A percentile compares a stretch with the other conserved stretches of the same genome.
Conservation (phyloP, 2,329 filamentous ascomycete species). For the Camillea tinctor region DNA sequence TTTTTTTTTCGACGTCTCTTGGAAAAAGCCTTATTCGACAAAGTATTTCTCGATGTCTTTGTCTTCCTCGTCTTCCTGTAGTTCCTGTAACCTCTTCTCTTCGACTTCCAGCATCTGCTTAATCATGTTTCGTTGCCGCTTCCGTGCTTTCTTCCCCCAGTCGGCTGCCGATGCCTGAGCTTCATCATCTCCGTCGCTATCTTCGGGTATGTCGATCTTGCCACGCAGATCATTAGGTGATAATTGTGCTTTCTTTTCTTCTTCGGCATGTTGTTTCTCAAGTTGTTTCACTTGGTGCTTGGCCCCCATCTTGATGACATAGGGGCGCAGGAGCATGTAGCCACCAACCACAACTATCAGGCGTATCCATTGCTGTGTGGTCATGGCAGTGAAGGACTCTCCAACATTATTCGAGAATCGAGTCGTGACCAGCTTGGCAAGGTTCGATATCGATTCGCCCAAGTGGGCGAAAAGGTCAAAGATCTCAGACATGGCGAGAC, state of each 20-base stretch:
- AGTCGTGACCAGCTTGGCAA: slow-evolving; percentile 28
- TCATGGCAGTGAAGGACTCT: slow-evolving; percentile 50
- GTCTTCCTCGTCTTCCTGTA: slow-evolving; percentile 64
- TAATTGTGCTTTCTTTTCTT: slow-evolving; percentile 49
- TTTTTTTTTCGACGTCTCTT: background rate
- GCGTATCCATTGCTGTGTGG: slow-evolving; percentile 60
- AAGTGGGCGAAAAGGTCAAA: slow-evolving; percentile 30
- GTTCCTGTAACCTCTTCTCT: slow-evolving; percentile 56
- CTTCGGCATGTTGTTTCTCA: slow-evolving; percentile 55
- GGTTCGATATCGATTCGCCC: slow-evolving; percentile 27
- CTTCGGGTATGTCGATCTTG: slow-evolving; percentile 51
- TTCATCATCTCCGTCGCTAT: slow-evolving; percentile 47
- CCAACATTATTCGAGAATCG: slow-evolving; percentile 49
- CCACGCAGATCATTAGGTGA: slow-evolving; percentile 65
- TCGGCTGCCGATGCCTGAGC: slow-evolving; percentile 46
- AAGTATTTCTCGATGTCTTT: slow-evolving; percentile 75
- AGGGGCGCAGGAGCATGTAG: slow-evolving; percentile 73
- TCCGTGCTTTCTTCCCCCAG: slow-evolving; percentile 71
- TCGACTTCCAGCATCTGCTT: slow-evolving; percentile 63
- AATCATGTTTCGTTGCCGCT: slow-evolving; percentile 65
- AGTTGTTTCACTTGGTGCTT: slow-evolving; percentile 63
- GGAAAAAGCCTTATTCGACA: slow-evolving; percentile 26
- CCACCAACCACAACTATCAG: slow-evolving; percentile 69
- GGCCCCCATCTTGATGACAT: slow-evolving; percentile 66
- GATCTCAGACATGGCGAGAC: slow-evolving; percentile 32